Conservation (phyloP, 2,329 filamentous ascomycete species). For the Apiospora phragmitis region DNA sequence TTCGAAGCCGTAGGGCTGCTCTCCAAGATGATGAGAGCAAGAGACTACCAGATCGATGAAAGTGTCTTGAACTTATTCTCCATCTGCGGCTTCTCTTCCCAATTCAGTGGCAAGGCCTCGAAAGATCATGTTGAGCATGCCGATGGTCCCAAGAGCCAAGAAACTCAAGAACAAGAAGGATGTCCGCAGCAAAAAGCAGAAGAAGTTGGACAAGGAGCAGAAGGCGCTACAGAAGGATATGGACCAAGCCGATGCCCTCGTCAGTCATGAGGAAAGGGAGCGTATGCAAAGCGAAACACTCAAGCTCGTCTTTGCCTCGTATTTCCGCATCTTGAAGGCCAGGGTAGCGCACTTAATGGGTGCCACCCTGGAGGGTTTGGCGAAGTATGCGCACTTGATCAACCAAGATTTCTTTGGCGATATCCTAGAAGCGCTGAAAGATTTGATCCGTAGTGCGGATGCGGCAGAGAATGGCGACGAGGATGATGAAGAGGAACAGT, state of each 20-base stretch:
- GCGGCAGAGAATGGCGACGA: slow-evolving; percentile 39
- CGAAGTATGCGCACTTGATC: slow-evolving; percentile 93
- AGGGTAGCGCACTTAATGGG: slow-evolving; percentile 86
- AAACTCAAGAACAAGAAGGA: slow-evolving; percentile 74
- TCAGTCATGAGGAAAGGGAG: slow-evolving; percentile 90
- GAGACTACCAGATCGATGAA: slow-evolving; percentile 81
- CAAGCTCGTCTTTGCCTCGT: slow-evolving; percentile 92
- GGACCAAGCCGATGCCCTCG: slow-evolving; percentile 85
- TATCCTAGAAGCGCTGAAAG: slow-evolving; percentile 88
- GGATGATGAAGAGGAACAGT: slow-evolving; percentile 40
- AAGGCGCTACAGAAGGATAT: slow-evolving; percentile 92
- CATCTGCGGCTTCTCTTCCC: slow-evolving; percentile 84
- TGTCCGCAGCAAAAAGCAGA: slow-evolving; percentile 84
- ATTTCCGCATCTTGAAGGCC: slow-evolving; percentile 91
- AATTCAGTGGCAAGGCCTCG: slow-evolving; percentile 84
- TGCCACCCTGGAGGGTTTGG: slow-evolving; percentile 82
- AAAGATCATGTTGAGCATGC: slow-evolving; percentile 68
- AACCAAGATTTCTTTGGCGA: slow-evolving; percentile 99
- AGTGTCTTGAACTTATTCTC: slow-evolving; percentile 87
- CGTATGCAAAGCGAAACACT: slow-evolving; percentile 93
- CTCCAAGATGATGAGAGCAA: slow-evolving; percentile 92
- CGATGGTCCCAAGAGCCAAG: slow-evolving; percentile 42
- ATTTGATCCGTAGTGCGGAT: slow-evolving; percentile 79
- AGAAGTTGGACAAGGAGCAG: slow-evolving; percentile 81
- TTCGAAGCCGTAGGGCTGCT: slow-evolving; percentile 83